Percentiles rank a stretch among this genome's conserved stretches.
Conservation (phyloP, 2,329 filamentous ascomycete species). For the Neophaeococcomyces aloes region DNA sequence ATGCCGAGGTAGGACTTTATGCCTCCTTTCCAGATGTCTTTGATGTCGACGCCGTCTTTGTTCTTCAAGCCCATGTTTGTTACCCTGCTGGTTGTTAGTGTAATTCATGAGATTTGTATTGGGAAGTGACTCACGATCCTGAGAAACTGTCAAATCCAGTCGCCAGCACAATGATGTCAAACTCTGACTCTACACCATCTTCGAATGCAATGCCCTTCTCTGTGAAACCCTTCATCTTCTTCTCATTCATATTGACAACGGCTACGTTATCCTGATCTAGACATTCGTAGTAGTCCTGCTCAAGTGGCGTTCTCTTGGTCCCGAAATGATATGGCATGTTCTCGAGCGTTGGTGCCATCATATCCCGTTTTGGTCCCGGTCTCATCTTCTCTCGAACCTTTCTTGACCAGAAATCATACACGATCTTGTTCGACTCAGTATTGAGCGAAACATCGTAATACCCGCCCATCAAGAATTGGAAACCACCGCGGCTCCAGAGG, state of each 20-base stretch:
- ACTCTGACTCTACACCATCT: constrained; percentile 23
- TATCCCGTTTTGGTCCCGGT: constrained; percentile 40
- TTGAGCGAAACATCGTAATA: constrained; percentile 44
- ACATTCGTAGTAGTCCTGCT: constrained; percentile 43
- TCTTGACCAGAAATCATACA: constrained; percentile 47
- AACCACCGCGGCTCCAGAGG: constrained; percentile 44
- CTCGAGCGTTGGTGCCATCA: constrained; percentile 40
- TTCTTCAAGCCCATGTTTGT: constrained; percentile 32
- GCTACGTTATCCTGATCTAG: constrained; percentile 39
- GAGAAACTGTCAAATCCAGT: constrained; percentile 37
- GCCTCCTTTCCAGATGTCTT: constrained; percentile 30
- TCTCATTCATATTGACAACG: constrained; percentile 35
- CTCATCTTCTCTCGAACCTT: constrained; percentile 43
- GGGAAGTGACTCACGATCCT: constrained; percentile 20
- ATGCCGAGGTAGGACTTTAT: constrained; percentile 36
- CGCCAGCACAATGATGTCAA: constrained; percentile 35
- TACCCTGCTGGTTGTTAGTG: constrained; percentile 20
- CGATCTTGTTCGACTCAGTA: constrained; percentile 40
- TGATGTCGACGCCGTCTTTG: constrained; percentile 24
- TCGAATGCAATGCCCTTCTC: constrained; percentile 13
- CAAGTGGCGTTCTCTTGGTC: constrained; percentile 40
- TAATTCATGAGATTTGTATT: too few relatives aligned
- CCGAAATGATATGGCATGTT: constrained; percentile 47
- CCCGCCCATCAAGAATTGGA: constrained; percentile 39
- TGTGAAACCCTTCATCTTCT: constrained; percentile 21